Conservation (phyloP, 768 basidiomycete genomes). For the Kwoniella sp. region DNA sequence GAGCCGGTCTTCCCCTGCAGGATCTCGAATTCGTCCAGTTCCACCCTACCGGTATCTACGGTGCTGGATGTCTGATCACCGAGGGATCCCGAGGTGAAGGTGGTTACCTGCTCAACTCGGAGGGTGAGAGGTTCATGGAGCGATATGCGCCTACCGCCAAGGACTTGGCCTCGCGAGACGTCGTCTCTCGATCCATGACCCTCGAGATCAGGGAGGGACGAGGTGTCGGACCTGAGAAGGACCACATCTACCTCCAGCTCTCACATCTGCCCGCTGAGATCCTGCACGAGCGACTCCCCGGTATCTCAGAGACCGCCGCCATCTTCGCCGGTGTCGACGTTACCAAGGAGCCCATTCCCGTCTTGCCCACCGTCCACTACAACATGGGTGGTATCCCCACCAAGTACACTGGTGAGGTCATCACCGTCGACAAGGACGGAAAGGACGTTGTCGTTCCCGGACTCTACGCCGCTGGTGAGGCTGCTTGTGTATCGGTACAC, state of each 20-base stretch:
- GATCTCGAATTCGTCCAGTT: conserved; percentile 99
- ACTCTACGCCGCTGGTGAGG: conserved; percentile 96
- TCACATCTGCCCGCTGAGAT: conserved; percentile 94
- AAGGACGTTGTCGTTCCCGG: conserved; percentile 93
- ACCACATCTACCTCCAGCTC: conserved; percentile 93
- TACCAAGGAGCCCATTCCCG: conserved; percentile 98
- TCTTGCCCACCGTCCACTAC: conserved; percentile 96
- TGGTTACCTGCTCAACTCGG: conserved; percentile 94
- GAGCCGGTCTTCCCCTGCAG: conserved; percentile 93
- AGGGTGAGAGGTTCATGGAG: conserved; percentile 99
- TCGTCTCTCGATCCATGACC: conserved; percentile 99
- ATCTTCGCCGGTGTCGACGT: conserved; percentile 99
- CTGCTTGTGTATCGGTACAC: conserved; percentile 97
- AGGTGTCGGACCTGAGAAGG: conserved; percentile 96
- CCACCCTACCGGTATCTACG: conserved; percentile 99
- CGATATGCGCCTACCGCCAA: conserved; percentile 99
- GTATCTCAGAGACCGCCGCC: conserved; percentile 98
- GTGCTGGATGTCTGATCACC: conserved; percentile 97
- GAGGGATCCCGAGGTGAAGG: conserved; percentile 99
- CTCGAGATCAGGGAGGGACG: conserved; percentile 97
- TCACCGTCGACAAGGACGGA: conserved; percentile 80
- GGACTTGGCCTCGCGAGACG: conserved; percentile 98
- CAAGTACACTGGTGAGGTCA: conserved; percentile 92
- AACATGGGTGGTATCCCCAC: conserved; percentile 99
- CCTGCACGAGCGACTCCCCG: conserved; percentile 91